Percentiles rank a stretch among this genome's conserved stretches.
These are phyloP conservation scores for Alloteropsis semialata DNA, from an alignment of 176 grass and related monocot species.

Conservation along the genomic window DNA sequence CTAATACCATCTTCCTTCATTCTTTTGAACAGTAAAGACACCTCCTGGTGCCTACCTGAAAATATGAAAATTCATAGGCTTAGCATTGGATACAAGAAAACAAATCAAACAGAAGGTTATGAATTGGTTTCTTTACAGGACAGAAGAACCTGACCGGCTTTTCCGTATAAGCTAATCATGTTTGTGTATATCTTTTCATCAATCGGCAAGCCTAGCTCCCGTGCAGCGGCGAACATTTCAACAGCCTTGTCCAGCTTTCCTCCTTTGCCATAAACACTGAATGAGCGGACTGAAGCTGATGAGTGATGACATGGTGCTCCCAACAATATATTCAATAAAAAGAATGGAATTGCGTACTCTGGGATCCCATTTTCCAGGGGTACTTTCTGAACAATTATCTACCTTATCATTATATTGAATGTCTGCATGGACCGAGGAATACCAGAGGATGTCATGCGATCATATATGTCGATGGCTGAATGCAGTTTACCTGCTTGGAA, in stretches of 20 bases:
- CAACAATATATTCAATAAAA: background rate
- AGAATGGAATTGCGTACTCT: background rate
- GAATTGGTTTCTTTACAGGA: background rate
- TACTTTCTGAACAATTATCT: background rate
- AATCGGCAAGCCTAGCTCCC: slow-evolving; percentile 44
- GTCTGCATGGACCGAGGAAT: slow-evolving; percentile 67
- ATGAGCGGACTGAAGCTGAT: slow-evolving; percentile 35
- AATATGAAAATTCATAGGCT: background rate
- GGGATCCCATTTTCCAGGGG: background rate
- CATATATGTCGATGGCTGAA: slow-evolving; percentile 66
- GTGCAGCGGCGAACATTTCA: slow-evolving; percentile 68
- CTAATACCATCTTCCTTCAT: slow-evolving; percentile 83
- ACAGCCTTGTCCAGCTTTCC: slow-evolving; percentile 86
- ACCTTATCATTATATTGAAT: slow-evolving; percentile 97
- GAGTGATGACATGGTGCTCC: slow-evolving; percentile 1
- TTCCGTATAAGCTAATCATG: slow-evolving; percentile 88
- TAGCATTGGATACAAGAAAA: background rate
- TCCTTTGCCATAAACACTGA: slow-evolving; percentile 87
- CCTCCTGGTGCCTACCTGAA: slow-evolving; percentile 74
- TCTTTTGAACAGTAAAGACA: slow-evolving; percentile 57
- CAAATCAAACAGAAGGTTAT: background rate
- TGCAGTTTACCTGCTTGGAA: slow-evolving; percentile 77
- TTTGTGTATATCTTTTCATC: slow-evolving; percentile 87
- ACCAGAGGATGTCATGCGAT: slow-evolving; percentile 73
- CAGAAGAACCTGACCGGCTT: slow-evolving; percentile 54